Evolutionary conservation across 78 protist genomes (phyloP), one percentile per base, ranked within the genome.

Genomic region (Dictyostelium citrinum): DNA sequence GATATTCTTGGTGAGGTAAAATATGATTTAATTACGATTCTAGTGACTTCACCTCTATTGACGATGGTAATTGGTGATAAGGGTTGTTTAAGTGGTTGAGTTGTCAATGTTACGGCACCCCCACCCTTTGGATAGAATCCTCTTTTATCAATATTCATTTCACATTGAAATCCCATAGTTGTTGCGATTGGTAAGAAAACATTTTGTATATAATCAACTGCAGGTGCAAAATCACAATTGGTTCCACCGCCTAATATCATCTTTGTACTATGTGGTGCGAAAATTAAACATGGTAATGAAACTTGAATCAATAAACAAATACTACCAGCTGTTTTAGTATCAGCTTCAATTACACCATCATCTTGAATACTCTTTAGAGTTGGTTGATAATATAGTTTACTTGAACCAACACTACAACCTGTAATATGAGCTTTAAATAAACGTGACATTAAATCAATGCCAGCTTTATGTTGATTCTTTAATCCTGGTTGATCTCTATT

Each of bases 171-270:
- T 33, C 96, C 96, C 24, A 93, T 60, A 51, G 16, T 22, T 5
- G 51, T 80, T 46, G 81, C 79, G 8, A 58, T 71, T n/a, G 97
- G 97, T 5, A 60, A 16, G 41, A 96, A 82, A 16, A 96, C 96
- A n/a, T 75, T 67, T 12, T 29, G 14, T 1, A 81, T 29, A n/a
- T 91, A 95, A 37, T 95, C 96, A 0, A 61, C 90, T 0, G 60
- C 70, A n/a, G 97, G 97, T 9, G 96, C 33, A 12, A 75, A 77
- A 60, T 68, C 82, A 22, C 61, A 91, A 37, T 92, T 90, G n/a
- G 97, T 93, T 2, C 97, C 97, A n/a, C 97, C 97, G 33, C 86
- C 90, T 11, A 93, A 35, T 22, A 14, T 58, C 84, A 93, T 17
- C n/a, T 43, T 67, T 27, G 49, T 77, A 5, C 39, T 16, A 29